Percentiles rank a stretch among this genome's conserved stretches.
phyloP scores from a whole-genome alignment of 768 basidiomycete species.

The Tricholoma saponaceum region DNA sequence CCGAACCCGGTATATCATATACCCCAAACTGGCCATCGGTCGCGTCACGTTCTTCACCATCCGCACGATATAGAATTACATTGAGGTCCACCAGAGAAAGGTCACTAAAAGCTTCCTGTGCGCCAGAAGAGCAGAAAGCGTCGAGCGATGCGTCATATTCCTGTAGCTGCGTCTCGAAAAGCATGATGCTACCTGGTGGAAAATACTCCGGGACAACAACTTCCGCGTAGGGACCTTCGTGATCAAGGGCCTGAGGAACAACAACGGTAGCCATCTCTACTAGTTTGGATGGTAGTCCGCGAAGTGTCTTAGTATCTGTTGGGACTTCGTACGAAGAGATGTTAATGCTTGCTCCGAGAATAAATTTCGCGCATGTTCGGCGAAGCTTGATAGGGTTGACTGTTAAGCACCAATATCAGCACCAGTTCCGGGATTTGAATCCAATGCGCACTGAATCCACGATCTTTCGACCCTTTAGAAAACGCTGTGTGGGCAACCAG shows the following conservation, averaged over 20 bases:
- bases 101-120: slow-evolving; percentile 65
- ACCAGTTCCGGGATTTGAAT: background rate
- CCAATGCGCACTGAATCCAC: slow-evolving; percentile 65
- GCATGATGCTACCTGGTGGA: slow-evolving; percentile 93
- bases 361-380: slow-evolving; percentile 73
- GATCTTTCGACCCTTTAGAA: slow-evolving; percentile 72
- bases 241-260: slow-evolving; percentile 59
- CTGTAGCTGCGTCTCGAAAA: slow-evolving; percentile 85
- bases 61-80: slow-evolving; percentile 77
- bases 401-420: slow-evolving; percentile 25
- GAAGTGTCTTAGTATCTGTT: slow-evolving; percentile 49
- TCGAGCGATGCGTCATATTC: slow-evolving; percentile 72
- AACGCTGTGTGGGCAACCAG: slow-evolving; percentile 93
- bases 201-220: slow-evolving; percentile 84
- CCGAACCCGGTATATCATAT: slow-evolving; percentile 76
- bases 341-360: slow-evolving; percentile 74
- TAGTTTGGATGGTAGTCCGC: slow-evolving; percentile 70
- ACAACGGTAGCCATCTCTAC: slow-evolving; percentile 57
- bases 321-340: slow-evolving; percentile 57
- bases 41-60: slow-evolving; percentile 90
- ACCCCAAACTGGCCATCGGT: slow-evolving; percentile 76
- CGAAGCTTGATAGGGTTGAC: slow-evolving; percentile 84
- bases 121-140: slow-evolving; percentile 63
- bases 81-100: slow-evolving; percentile 89
- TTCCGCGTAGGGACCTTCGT: slow-evolving; percentile 68